A percentile compares a stretch with the other conserved stretches of the same genome.
These are phyloP conservation scores for Pichia sp. DNA, from an alignment of 1,139 yeast genomes.

Conservation along the genomic window DNA sequence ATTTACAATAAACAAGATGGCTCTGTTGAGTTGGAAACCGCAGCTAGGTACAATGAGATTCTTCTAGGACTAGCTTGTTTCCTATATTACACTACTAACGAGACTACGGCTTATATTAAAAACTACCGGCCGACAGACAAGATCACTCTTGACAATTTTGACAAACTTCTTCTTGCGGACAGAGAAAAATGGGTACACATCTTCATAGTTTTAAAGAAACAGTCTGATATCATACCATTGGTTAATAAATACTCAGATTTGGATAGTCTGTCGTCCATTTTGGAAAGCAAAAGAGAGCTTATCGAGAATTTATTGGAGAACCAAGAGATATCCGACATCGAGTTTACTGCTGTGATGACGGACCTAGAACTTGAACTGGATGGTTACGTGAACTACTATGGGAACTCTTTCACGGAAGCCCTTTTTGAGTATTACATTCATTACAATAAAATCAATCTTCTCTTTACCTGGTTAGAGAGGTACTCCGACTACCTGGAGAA, in stretches of 20 bases:
- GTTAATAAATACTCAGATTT: slow-evolving; percentile 65
- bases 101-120: no score
- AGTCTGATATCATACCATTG: slow-evolving; percentile 35
- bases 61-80: slow-evolving; percentile 19
- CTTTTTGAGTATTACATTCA: slow-evolving; percentile 56
- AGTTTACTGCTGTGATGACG: slow-evolving; percentile 18
- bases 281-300: slow-evolving; percentile 40
- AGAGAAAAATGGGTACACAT: slow-evolving; percentile 23
- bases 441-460: slow-evolving; percentile 43
- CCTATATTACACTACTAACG: slow-evolving; percentile 21
- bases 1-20: slow-evolving; percentile 7
- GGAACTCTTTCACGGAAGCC: slow-evolving; percentile 61
- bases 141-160: no score
- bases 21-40: background rate
- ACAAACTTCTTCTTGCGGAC: no score
- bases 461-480: slow-evolving; percentile 53
- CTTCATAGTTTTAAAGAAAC: slow-evolving; percentile 18
- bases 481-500: slow-evolving; percentile 42
- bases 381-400: slow-evolving; percentile 53
- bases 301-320: slow-evolving; percentile 3
- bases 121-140: no score
- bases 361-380: slow-evolving; percentile 34
- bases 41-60: slow-evolving; percentile 10
- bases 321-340: slow-evolving; percentile 8
- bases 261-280: slow-evolving; percentile 55